A percentile compares a stretch with the other conserved stretches of the same genome.
Evolutionary conservation across 2,329 filamentous ascomycete genomes (phyloP).

Genomic region (Penicillium sp.): DNA sequence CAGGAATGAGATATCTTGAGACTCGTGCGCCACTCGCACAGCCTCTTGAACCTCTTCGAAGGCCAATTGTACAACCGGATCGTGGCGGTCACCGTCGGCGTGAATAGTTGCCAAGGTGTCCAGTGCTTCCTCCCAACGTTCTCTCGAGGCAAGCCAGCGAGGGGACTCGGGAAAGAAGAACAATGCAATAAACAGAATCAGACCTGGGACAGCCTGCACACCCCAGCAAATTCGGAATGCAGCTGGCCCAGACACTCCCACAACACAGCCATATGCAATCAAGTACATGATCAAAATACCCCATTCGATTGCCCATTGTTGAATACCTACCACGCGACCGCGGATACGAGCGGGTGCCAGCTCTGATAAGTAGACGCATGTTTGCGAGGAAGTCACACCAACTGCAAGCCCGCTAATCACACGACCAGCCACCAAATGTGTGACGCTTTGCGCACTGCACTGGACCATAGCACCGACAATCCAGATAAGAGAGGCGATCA

Average conservation of each 20-base stretch:
- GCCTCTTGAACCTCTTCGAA: slow-evolving; percentile 40
- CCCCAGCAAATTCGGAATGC: slow-evolving; percentile 63
- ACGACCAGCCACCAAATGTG: slow-evolving; percentile 26
- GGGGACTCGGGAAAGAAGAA: slow-evolving; percentile 62
- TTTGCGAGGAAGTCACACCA: slow-evolving; percentile 46
- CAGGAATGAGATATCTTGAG: slow-evolving; percentile 35
- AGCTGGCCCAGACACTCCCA: slow-evolving; percentile 38
- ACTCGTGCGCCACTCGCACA: slow-evolving; percentile 31
- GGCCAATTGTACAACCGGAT: slow-evolving; percentile 58
- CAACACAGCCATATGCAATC: slow-evolving; percentile 41
- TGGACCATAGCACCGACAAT: slow-evolving; percentile 30
- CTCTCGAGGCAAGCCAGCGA: slow-evolving; percentile 60
- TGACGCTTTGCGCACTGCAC: slow-evolving; percentile 29
- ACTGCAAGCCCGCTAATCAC: slow-evolving; percentile 34
- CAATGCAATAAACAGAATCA: slow-evolving; percentile 55
- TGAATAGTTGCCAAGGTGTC: slow-evolving; percentile 58
- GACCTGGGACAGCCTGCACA: slow-evolving; percentile 59
- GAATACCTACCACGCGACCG: slow-evolving; percentile 45
- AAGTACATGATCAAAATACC: slow-evolving; percentile 48
- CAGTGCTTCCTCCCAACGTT: slow-evolving; percentile 55
- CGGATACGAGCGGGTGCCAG: slow-evolving; percentile 44
- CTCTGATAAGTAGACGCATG: slow-evolving; percentile 47
- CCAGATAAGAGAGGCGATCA: slow-evolving; percentile 28
- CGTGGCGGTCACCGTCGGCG: slow-evolving; percentile 53
- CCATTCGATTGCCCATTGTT: slow-evolving; percentile 48